These are phyloP conservation scores for Halophytophthora polymorphica DNA, from an alignment of 352 stramenopile species.

Conservation along the genomic window DNA sequence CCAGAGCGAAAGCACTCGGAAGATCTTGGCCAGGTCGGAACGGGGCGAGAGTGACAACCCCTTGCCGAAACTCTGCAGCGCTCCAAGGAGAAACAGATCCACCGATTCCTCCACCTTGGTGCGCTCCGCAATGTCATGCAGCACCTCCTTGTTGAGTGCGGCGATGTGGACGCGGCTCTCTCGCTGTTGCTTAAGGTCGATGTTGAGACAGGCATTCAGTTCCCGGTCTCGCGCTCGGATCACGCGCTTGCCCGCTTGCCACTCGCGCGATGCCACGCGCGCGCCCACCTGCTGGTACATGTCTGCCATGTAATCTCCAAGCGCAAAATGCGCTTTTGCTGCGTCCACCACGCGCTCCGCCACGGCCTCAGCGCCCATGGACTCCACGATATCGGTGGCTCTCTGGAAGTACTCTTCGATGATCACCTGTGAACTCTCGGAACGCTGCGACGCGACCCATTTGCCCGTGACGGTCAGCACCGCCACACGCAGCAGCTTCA, in stretches of 20 bases:
- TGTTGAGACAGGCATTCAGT: constrained; percentile 56
- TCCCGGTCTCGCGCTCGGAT: constrained; percentile 65
- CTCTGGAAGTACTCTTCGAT: constrained; percentile 90
- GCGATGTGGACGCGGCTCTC: constrained; percentile 72
- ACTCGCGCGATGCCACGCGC: constrained; percentile 87
- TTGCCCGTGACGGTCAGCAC: constrained; percentile 82
- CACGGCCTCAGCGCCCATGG: constrained; percentile 32
- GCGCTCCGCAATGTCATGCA: constrained; percentile 87
- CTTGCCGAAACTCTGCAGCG: constrained; percentile 86
- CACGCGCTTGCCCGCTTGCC: constrained; percentile 80
- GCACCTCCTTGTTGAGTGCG: constrained; percentile 81
- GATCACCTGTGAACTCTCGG: constrained; percentile 90
- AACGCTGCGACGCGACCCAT: constrained; percentile 93
- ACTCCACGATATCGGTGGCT: constrained; percentile 63
- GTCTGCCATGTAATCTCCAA: constrained; percentile 90
- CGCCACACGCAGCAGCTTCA: constrained; percentile 60
- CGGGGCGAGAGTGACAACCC: constrained; percentile 49
- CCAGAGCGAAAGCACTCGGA: constrained; percentile 93
- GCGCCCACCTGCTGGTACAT: constrained; percentile 88
- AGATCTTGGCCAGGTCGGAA: constrained; percentile 88
- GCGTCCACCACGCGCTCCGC: constrained; percentile 44
- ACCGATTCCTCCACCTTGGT: constrained; percentile 83
- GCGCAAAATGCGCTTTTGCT: constrained; percentile 78
- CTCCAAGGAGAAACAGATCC: constrained; percentile 82
- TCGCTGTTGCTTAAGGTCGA: constrained; percentile 49